These are phyloP conservation scores for Talaromyces stipitatus DNA, from an alignment of 495 filamentous ascomycete species.

Conservation along the genomic window DNA sequence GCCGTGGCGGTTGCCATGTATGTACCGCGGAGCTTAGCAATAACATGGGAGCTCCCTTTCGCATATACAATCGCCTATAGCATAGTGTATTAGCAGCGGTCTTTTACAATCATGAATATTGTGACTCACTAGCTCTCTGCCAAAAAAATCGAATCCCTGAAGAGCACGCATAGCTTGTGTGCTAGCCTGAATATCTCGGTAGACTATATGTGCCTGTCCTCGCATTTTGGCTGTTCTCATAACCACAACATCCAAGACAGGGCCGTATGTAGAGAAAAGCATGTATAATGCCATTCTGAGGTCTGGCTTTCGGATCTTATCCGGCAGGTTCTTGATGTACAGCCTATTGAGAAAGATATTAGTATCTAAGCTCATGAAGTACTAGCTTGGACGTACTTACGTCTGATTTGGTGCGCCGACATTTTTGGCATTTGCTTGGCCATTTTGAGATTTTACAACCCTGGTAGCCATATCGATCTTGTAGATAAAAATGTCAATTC, in stretches of 20 bases:
- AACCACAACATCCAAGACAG: conserved; percentile 88
- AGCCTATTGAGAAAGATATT: conserved; percentile 46
- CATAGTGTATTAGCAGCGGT: neutral
- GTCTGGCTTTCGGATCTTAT: conserved; percentile 80
- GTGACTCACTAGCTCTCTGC: conserved; percentile 65
- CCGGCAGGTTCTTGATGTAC: conserved; percentile 78
- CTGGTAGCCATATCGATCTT: conserved; percentile 30
- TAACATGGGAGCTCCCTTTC: conserved; percentile 74
- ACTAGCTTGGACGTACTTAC: conserved; percentile 36
- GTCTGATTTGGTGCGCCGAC: conserved; percentile 60
- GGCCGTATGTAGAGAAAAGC: conserved; percentile 88
- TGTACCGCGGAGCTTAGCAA: conserved; percentile 86
- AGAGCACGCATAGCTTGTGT: conserved; percentile 85
- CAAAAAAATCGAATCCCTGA: conserved; percentile 82
- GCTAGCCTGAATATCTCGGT: conserved; percentile 75
- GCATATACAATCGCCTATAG: conserved; percentile 78
- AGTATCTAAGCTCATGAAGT: neutral
- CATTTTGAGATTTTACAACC: conserved; percentile 26
- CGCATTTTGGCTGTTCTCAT: conserved; percentile 85
- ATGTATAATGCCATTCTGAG: conserved; percentile 79
- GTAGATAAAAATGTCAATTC: neutral
- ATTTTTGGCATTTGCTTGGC: conserved; percentile 25
- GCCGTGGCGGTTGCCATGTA: conserved; percentile 56
- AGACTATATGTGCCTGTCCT: conserved; percentile 90
- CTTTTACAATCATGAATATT: neutral